Percentiles rank a stretch among this genome's conserved stretches.
Evolutionary conservation across 306 rosid species (phyloP).

Genomic region (Arachis hypogaea): DNA sequence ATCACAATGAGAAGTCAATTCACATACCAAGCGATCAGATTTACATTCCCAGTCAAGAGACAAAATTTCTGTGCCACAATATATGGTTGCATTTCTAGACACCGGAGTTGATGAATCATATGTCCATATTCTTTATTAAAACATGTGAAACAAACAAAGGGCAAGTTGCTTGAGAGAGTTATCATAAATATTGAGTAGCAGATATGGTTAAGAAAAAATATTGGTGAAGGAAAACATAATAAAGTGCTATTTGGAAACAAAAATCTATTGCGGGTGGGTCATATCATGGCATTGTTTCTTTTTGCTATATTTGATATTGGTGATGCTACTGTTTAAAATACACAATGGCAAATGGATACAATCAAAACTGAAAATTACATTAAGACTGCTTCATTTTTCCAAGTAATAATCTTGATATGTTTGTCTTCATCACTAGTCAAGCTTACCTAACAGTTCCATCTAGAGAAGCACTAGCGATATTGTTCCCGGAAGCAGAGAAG

Average conservation of each 20-base stretch:
- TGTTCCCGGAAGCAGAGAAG: constrained; percentile 92
- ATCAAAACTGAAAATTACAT: constrained; percentile 17
- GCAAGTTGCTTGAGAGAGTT: constrained; percentile 31
- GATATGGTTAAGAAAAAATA: constrained; percentile 18
- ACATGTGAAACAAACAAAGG: constrained; percentile 30
- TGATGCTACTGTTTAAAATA: constrained; percentile 7
- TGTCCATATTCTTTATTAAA: constrained; percentile 82
- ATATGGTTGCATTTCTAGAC: constrained; percentile 96
- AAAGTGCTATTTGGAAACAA: constrained; percentile 29
- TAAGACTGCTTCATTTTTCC: constrained; percentile 6
- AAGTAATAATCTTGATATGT: constrained; percentile 8
- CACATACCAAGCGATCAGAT: constrained; percentile 93
- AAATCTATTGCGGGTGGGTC: not conserved
- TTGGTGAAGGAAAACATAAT: constrained; percentile 18
- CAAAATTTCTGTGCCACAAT: constrained; percentile 89
- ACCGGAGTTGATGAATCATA: constrained; percentile 87
- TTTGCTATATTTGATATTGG: constrained; percentile 5
- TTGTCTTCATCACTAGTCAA: constrained; percentile 19
- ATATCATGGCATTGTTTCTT: constrained; percentile 8
- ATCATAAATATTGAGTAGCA: constrained; percentile 27
- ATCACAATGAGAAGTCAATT: constrained; percentile 34
- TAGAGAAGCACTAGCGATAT: constrained; percentile 93
- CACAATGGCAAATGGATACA: constrained; percentile 31
- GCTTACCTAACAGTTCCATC: constrained; percentile 96
- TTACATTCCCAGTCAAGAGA: constrained; percentile 98